Evolutionary conservation across 1,284 basidiomycete genomes (phyloP).

Genomic region (Mycena sp.): DNA sequence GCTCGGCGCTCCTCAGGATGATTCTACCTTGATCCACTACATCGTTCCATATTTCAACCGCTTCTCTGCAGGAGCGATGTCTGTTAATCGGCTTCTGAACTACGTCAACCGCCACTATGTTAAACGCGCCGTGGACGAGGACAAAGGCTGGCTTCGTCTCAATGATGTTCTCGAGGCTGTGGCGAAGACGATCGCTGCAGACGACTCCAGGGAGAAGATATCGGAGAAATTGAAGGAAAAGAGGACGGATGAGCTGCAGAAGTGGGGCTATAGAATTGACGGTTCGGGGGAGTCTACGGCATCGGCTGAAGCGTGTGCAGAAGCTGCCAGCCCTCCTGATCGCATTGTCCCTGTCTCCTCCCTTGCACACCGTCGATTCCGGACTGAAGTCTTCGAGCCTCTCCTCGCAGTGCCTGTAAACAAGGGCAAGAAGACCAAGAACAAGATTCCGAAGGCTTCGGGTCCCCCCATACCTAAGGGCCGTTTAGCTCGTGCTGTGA

Average conservation of each 20-base stretch:
- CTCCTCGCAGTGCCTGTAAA: constrained; percentile 71
- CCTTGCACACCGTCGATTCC: constrained; percentile 73
- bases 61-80: constrained; percentile 69
- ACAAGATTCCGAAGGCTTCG: constrained; percentile 49
- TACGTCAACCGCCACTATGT: constrained; percentile 84
- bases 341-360: constrained; percentile 70
- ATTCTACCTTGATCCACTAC: constrained; percentile 70
- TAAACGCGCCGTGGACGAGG: constrained; percentile 68
- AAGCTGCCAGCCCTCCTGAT: constrained; percentile 73
- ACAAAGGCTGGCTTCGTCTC: constrained; percentile 77
- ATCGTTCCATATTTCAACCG: constrained; percentile 75
- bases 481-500: constrained; percentile 71
- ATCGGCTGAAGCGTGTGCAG: constrained; percentile 71
- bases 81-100: constrained; percentile 75
- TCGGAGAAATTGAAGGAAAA: constrained; percentile 65
- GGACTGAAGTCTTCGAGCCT: constrained; percentile 75
- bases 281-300: constrained; percentile 57
- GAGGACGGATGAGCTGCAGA: constrained; percentile 66
- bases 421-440: constrained; percentile 62
- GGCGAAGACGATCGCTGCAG: constrained; percentile 59
- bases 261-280: constrained; percentile 72
- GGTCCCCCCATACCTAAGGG: constrained; percentile 62
- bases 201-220: constrained; percentile 66
- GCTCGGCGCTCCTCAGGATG: constrained; percentile 70
- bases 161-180: constrained; percentile 72